phyloP scores from a whole-genome alignment of 2,329 filamentous ascomycete genomes.

The Diplodia seriata region DNA sequence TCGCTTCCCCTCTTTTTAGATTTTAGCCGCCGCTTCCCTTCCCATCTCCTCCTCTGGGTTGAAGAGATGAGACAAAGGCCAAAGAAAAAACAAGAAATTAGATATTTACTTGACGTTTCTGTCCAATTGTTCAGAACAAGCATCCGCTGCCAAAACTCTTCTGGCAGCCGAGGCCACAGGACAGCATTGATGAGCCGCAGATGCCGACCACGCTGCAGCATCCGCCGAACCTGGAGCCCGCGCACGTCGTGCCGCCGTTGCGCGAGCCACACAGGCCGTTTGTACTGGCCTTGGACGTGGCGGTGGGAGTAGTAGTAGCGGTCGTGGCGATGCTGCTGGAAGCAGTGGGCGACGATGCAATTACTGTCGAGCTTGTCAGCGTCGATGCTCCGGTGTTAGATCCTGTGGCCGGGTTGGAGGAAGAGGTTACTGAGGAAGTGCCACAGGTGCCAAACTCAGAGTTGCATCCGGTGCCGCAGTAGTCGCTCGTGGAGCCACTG shows the following conservation, averaged over 20 bases:
- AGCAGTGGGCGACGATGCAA: conserved; percentile 19
- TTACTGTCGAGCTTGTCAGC: conserved; percentile 31
- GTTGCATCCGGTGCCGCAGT: conserved; percentile 45
- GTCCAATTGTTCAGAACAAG: conserved; percentile 28
- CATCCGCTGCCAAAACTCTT: conserved; percentile 42
- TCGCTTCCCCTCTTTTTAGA: not conserved
- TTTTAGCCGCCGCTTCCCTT: not conserved
- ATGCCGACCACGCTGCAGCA: conserved; percentile 41
- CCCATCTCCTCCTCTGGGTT: not conserved
- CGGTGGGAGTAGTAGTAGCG: conserved; percentile 34
- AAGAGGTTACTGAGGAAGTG: conserved; percentile 28
- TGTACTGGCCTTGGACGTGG: conserved; percentile 36
- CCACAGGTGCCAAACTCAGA: conserved; percentile 43
- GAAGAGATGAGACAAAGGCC: not conserved
- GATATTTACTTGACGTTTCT: not conserved
- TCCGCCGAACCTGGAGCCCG: conserved; percentile 32
- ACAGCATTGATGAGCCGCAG: conserved; percentile 39
- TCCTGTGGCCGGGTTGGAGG: conserved; percentile 3
- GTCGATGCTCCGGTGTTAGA: conserved; percentile 14
- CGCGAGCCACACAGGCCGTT: conserved; percentile 39
- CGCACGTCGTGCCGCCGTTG: conserved; percentile 34
- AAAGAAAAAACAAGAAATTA: not conserved
- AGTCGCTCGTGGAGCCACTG: conserved; percentile 38
- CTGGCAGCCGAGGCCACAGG: conserved; percentile 47
- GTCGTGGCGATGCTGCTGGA: conserved; percentile 30